Evolutionary conservation across 2,329 filamentous ascomycete genomes (phyloP), one percentile per base, ranked within the genome.

Genomic region (Meredithiella fracta): DNA sequence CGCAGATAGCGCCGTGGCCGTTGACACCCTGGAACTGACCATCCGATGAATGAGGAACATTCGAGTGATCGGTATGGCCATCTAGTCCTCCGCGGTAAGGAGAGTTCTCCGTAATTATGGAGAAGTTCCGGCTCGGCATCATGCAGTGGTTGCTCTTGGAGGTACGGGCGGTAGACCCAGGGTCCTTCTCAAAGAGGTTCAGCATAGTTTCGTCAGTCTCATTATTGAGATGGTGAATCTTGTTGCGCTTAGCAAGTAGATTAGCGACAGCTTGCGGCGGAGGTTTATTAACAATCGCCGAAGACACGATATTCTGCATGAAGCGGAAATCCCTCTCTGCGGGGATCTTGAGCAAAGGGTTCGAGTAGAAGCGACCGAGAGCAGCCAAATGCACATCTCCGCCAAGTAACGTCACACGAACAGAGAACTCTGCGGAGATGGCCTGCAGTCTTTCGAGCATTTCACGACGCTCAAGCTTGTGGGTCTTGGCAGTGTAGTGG

Each of bases 371-470:
- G 59, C 92, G 86, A 0, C 92, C 92, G 25, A 97, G 75, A 11
- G 90, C 92, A 26, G 86, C 90, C 40, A 97, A 73, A 67, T 97
- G 91, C 47, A 97, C 92, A 64, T 97, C 92, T 25, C 92, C 92
- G 62, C 91, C 86, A 3, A 98, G 75, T 60, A 98, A 94, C 3
- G 89, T 97, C 55, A 96, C 77, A 54, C 92, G 85, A 17, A 94
- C 80, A 1, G 88, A 94, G 65, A 89, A 92, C 62, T 90, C 85
- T 2, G 85, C 82, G 31, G 90, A 85, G 50, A 97, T 75, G 40
- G 81, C 77, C 68, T 98, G 92, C 40, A 98, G 74, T 61, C 86
- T 80, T 63, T 88, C 78, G 42, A 98, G 75, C 47, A 97, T 73
- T 40, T 80, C 74, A 57, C 82, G 82, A 47, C 91, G 85, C 73